Evolutionary conservation across 768 basidiomycete species (phyloP), one percentile per base, ranked within the genome.

Genomic region (Suillus subluteus): DNA sequence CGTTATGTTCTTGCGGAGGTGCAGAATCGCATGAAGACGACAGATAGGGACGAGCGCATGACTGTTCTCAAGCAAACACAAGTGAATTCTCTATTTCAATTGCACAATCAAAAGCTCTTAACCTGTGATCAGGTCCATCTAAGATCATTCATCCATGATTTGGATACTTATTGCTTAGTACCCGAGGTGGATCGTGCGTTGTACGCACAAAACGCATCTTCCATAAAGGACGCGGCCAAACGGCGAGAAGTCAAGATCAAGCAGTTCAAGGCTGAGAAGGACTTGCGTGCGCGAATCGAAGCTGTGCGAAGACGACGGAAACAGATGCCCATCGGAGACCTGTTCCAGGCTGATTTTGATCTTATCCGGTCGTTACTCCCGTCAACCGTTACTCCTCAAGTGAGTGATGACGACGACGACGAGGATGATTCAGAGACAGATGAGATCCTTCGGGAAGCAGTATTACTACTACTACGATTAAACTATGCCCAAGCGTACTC

Each of bases 161-260:
- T 93, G 62, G 88, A 91, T 55, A 81, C 81, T 44, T 95, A 94
- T 72, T 83, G 85, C 41, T 82, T 95, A 56, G 79, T 94, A 11
- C 83, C 89, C 0, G 82, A 85, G 40, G 81, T 82, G 3, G 90
- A 94, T 70, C 84, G 84, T 56, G 77, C 76, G 15, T 73, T 94
- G 13, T 85, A 89, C 69, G 80, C 78, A 54, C 82, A 82, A 58
- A 83, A 82, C 62, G 69, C 83, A 12, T 81, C 82, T 11, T 71
- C 80, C n/a, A 76, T 89, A 59, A 77, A 72, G 12, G 91, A 98
- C 75, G 85, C 90, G 23, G 85, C 87, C 1, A 87, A 84, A 73
- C 84, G 91, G 65, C 81, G 98, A 70, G 95, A 97, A 70, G 76
- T 90, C 41, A 99, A 98, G 81, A 98, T 99, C 69, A 89, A 87